Conservation (phyloP, 2,329 filamentous ascomycete genomes). For the Pseudogymnoascus sp. region DNA sequence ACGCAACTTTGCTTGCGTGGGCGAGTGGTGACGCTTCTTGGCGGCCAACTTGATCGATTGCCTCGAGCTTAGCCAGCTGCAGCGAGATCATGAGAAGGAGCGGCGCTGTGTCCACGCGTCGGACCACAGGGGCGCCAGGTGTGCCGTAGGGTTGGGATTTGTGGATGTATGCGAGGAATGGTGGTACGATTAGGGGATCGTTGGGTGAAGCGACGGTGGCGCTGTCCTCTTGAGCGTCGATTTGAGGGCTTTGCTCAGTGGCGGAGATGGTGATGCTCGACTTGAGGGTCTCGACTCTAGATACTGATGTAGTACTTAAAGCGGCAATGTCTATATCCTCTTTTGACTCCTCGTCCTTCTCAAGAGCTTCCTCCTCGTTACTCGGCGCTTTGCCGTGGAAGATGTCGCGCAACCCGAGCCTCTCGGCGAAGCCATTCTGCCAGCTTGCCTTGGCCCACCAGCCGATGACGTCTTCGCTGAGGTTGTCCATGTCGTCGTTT, state of each 20-base stretch:
- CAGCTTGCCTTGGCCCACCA: slow-evolving; percentile 95
- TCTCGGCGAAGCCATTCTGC: slow-evolving; percentile 73
- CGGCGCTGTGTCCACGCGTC: slow-evolving; percentile 80
- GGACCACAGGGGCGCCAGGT: slow-evolving; percentile 56
- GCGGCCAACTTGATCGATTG: slow-evolving; percentile 53
- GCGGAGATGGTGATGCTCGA: slow-evolving; percentile 6
- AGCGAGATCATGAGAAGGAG: slow-evolving; percentile 76
- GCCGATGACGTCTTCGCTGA: slow-evolving; percentile 84
- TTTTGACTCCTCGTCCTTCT: slow-evolving; percentile 22
- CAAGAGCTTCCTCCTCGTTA: slow-evolving; percentile 29
- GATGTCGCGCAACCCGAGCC: slow-evolving; percentile 63
- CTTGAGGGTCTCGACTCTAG: slow-evolving; percentile 14
- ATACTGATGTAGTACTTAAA: slow-evolving; percentile 27
- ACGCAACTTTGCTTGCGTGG: slow-evolving; percentile 70
- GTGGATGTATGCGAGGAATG: slow-evolving; percentile 77
- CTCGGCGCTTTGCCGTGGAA: slow-evolving; percentile 41
- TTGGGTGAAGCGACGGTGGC: slow-evolving; percentile 11
- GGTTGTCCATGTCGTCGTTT: slow-evolving; percentile 76
- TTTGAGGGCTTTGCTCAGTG: slow-evolving; percentile 9
- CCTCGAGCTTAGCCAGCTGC: slow-evolving; percentile 76
- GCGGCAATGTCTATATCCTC: slow-evolving; percentile 23
- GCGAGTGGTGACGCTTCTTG: slow-evolving; percentile 62
- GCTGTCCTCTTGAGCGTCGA: slow-evolving; percentile 13
- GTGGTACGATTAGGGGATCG: slow-evolving; percentile 48
- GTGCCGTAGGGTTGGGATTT: slow-evolving; percentile 36